Conservation (phyloP, 169 alveolate genomes). For the Theileria parva region DNA sequence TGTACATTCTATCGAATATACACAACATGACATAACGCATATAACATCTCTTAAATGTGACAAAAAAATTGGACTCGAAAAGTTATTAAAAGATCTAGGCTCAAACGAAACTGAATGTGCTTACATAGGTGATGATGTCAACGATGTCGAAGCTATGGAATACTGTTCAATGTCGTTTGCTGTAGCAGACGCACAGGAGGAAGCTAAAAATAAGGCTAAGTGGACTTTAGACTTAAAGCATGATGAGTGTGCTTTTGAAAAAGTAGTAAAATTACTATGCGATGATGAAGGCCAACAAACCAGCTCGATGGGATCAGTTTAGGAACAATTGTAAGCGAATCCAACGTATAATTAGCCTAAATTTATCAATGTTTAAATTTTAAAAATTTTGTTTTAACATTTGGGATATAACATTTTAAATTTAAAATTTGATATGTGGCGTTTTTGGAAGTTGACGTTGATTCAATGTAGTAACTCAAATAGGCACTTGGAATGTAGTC, state of each 20-base stretch:
- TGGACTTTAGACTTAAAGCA: slow-evolving; percentile 23
- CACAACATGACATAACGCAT: neutral
- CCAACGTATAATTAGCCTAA: neutral
- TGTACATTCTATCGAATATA: neutral
- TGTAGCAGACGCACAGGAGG: slow-evolving; percentile 34
- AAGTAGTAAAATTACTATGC: slow-evolving; percentile 16
- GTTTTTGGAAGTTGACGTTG: neutral
- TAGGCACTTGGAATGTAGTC: neutral
- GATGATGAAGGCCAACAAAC: slow-evolving; percentile 5
- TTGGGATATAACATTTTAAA: neutral
- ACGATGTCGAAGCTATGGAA: slow-evolving; percentile 47
- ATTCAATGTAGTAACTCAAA: neutral
- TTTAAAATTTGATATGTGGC: neutral
- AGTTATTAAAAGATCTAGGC: neutral
- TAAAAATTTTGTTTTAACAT: too few relatives aligned
- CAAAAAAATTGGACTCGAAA: neutral
- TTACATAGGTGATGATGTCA: slow-evolving; percentile 44
- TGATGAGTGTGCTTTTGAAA: slow-evolving; percentile 40
- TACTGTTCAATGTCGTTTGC: slow-evolving; percentile 35
- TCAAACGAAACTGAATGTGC: slow-evolving; percentile 34
- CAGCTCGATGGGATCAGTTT: neutral
- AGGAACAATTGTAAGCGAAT: neutral
- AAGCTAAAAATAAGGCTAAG: slow-evolving; percentile 32
- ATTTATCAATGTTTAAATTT: neutral
- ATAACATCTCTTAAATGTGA: neutral